Evolutionary conservation across 2,329 filamentous ascomycete genomes (phyloP), one percentile per base, ranked within the genome.

Genomic region (Helotiales sp.): DNA sequence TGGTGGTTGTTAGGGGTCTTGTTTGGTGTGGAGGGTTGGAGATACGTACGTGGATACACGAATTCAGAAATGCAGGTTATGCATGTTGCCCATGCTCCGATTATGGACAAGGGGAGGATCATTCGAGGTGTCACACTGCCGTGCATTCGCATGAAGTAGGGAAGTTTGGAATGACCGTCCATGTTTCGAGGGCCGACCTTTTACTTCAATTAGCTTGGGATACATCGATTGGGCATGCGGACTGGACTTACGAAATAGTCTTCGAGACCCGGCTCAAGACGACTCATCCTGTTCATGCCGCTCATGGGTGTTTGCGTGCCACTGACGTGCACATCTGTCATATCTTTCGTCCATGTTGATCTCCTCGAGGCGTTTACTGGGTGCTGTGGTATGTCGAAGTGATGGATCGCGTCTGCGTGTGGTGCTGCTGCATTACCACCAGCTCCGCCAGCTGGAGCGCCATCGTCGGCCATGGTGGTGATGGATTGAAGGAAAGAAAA

Each of bases 71-170:
- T 80, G 82, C 72, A 92, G 81, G 89, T 91, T 69, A 93, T 87
- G 40, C 84, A 77, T 1, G 89, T 89, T 0, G 90, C 83, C 91
- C 91, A 93, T 15, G 73, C 74, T 15, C 82, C 86, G 34, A 93
- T 82, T 66, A 90, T 83, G 11, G 85, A 8, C 22, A 94, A 77
- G 0, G 91, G 91, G 6, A 93, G 76, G 45, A 93, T 86, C 85
- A 94, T 87, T 75, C 91, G 89, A 13, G 91, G 91, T 65, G 91
- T 77, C 68, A 94, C 88, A 69, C 88, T 91, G 73, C 91, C 91
- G 77, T 93, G 91, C 80, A 94, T 84, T 66, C 90, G 89, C 77
- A 94, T 80, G 76, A 93, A 91, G 70, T 88, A 85, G 20, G 91
- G 91, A 84, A 90, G 89, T 83, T 92, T 93, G 22, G 90, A 93